phyloP scores from a whole-genome alignment of 2,329 filamentous ascomycete species.

The Claviceps sorghi region DNA sequence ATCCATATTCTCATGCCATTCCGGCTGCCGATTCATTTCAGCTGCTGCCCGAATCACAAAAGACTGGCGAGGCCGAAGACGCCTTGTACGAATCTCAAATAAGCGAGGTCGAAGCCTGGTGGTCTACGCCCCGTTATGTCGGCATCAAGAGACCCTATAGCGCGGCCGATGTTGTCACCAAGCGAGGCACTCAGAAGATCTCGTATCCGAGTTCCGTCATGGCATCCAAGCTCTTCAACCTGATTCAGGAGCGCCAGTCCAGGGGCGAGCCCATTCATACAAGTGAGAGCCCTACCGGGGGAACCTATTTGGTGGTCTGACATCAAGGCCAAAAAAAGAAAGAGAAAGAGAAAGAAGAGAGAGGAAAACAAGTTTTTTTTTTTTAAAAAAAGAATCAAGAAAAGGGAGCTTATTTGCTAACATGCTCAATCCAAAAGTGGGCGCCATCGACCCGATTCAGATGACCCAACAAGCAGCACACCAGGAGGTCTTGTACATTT shows the following conservation, averaged over 20 bases:
- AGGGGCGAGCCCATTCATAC: constrained; percentile 86
- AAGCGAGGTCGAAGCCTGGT: constrained; percentile 78
- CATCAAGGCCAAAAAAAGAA: neutral
- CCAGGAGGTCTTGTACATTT: constrained; percentile 91
- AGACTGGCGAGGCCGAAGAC: constrained; percentile 70
- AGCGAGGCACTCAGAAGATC: constrained; percentile 76
- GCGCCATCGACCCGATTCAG: constrained; percentile 95
- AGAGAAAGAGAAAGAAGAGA: too few species aligned
- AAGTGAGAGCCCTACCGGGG: constrained; percentile 40
- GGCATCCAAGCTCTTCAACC: constrained; percentile 85
- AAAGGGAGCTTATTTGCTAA: neutral
- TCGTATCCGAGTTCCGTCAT: constrained; percentile 86
- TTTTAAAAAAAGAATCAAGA: too few species aligned
- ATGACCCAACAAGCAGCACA: constrained; percentile 97
- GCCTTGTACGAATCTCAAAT: constrained; percentile 72
- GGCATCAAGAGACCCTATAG: constrained; percentile 89
- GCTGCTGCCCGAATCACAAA: constrained; percentile 61
- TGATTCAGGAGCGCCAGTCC: constrained; percentile 63
- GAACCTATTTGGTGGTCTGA: neutral
- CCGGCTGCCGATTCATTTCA: constrained; percentile 65
- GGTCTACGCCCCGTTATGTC: constrained; percentile 67
- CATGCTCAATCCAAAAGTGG: constrained; percentile 45
- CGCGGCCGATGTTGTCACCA: constrained; percentile 81
- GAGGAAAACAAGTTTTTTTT: too few species aligned
- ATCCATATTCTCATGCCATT: constrained; percentile 16